Evolutionary conservation across 1,139 yeast species (phyloP).

Genomic region (Geotrichum reessii): DNA sequence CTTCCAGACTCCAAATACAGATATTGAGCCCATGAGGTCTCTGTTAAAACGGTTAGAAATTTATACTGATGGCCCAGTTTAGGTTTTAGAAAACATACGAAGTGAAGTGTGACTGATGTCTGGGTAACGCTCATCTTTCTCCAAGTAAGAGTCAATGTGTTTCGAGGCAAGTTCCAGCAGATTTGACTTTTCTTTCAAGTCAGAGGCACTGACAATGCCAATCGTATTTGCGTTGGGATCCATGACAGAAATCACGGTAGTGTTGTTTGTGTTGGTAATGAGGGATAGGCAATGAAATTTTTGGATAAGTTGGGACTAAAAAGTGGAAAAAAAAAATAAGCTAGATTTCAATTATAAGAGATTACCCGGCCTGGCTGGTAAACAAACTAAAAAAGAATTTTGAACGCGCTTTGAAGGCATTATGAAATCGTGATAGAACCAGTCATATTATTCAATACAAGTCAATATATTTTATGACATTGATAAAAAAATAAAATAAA

Average conservation of each 20-base stretch:
- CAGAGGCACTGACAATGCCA: slow-evolving; percentile 16
- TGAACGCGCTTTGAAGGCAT: background rate
- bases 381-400: background rate
- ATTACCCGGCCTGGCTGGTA: background rate
- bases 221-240: slow-evolving; percentile 3
- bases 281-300: background rate
- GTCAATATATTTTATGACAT: no score
- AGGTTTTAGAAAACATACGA: slow-evolving; percentile 22
- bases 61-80: background rate
- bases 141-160: slow-evolving; percentile 35
- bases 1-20: slow-evolving; percentile 22
- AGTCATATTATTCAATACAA: background rate
- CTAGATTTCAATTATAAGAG: background rate
- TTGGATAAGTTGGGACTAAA: background rate
- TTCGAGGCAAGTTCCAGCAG: slow-evolving; percentile 35
- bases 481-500: background rate
- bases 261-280: background rate
- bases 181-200: slow-evolving; percentile 17
- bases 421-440: background rate
- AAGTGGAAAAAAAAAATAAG: background rate
- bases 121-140: slow-evolving; percentile 37
- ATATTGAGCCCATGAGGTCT: slow-evolving; percentile 29
- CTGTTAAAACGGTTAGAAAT: slow-evolving; percentile 16
- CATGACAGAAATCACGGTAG: background rate
- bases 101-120: slow-evolving; percentile 36